These are phyloP conservation scores for Pyricularia sp. DNA, from an alignment of 2,329 filamentous ascomycete species.

Conservation along the genomic window DNA sequence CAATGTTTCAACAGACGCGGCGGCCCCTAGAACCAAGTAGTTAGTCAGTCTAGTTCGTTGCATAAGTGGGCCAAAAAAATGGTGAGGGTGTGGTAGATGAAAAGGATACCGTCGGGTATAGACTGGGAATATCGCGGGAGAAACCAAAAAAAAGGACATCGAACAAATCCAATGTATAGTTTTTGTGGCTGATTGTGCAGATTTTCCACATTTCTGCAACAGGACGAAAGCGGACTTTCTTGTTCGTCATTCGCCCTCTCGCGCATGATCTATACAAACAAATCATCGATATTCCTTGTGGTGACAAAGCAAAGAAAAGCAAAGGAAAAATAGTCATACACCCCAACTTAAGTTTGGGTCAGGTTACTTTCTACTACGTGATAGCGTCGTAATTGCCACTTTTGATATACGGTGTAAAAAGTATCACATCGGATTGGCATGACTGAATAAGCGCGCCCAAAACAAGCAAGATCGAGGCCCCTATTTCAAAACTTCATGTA, in stretches of 20 bases:
- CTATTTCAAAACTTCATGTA: background rate
- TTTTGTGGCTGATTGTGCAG: background rate
- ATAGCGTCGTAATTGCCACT: background rate
- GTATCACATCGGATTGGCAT: background rate
- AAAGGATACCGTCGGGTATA: background rate
- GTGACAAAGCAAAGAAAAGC: background rate
- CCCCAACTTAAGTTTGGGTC: background rate
- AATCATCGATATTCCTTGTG: background rate
- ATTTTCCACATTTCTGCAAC: background rate
- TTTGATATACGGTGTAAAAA: background rate
- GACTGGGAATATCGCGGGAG: background rate
- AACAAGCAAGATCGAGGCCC: background rate
- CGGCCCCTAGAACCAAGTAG: background rate
- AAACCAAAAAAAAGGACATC: background rate
- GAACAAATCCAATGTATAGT: background rate
- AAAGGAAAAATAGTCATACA: background rate
- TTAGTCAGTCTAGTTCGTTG: background rate
- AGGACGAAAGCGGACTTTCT: background rate
- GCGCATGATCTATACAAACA: background rate
- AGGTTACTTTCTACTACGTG: background rate
- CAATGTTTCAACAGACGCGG: background rate
- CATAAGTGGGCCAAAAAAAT: background rate
- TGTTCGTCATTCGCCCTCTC: background rate
- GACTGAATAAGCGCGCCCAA: background rate
- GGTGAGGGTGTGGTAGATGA: background rate